These are phyloP conservation scores for Cyclocybe aegerita DNA, from an alignment of 768 basidiomycete genomes.

Conservation along the genomic window DNA sequence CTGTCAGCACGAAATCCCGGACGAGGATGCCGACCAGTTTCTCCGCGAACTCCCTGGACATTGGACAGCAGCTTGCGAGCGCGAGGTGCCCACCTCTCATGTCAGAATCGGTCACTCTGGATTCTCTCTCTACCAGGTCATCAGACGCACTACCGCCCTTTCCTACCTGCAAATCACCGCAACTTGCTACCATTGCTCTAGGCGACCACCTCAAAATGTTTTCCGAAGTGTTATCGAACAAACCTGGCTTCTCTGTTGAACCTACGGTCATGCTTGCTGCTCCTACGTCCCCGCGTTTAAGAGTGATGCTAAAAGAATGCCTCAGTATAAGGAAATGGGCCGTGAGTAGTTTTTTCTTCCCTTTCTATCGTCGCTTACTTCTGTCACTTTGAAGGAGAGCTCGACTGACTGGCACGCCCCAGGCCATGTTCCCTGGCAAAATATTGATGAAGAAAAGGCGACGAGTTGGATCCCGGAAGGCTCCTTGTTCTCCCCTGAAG, in stretches of 20 bases:
- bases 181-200: constrained; percentile 25
- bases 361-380: background rate
- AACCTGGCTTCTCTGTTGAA: background rate
- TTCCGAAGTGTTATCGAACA: constrained; percentile 9
- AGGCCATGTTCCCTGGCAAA: constrained; percentile 41
- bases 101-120: constrained; percentile 35
- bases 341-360: constrained; percentile 23
- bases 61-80: constrained; percentile 11
- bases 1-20: too few relatives aligned
- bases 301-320: constrained; percentile 36
- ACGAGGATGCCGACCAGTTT: constrained; percentile 8
- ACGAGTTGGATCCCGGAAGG: constrained; percentile 38
- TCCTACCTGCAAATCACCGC: constrained; percentile 23
- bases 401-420: constrained; percentile 28
- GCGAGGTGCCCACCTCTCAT: constrained; percentile 13
- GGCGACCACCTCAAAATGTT: constrained; percentile 30
- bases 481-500: constrained; percentile 33
- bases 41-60: constrained; percentile 19
- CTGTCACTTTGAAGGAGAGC: constrained; percentile 20
- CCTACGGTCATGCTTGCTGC: constrained; percentile 24
- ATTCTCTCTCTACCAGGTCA: constrained; percentile 30
- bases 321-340: constrained; percentile 40
- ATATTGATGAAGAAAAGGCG: constrained; percentile 12
- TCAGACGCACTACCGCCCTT: constrained; percentile 26
- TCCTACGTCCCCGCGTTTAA: constrained; percentile 39